Conservation (phyloP, 208 protist genomes). For the Wallacemonas sp. region DNA sequence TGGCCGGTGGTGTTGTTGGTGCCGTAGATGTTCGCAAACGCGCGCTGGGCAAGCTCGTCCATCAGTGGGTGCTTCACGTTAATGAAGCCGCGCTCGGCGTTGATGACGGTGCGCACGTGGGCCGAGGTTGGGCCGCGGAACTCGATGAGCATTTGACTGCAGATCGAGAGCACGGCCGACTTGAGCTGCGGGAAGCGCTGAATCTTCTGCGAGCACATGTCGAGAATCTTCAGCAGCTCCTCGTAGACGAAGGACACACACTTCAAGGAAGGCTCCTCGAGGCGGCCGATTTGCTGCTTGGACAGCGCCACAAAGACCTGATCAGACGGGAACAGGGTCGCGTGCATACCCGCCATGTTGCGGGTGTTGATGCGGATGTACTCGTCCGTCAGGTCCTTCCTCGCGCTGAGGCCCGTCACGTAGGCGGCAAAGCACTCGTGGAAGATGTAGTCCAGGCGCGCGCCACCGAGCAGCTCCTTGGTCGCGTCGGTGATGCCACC, state of each 20-base stretch:
- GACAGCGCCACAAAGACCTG: conserved; percentile 96
- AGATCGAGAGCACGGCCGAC: conserved; percentile 82
- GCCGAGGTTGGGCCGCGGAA: conserved; percentile 74
- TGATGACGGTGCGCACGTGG: conserved; percentile 95
- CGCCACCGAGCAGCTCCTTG: conserved; percentile 95
- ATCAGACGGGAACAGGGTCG: conserved; percentile 97
- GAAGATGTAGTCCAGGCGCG: conserved; percentile 97
- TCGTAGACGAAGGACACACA: conserved; percentile 97
- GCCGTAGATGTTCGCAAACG: conserved; percentile 83
- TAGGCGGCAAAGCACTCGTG: conserved; percentile 93
- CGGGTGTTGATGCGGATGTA: conserved; percentile 96
- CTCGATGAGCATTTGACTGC: conserved; percentile 80
- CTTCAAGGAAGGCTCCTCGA: conserved; percentile 95
- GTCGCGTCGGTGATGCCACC: conserved; percentile 89
- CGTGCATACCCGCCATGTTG: conserved; percentile 96
- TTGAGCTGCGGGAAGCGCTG: conserved; percentile 93
- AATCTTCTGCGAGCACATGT: conserved; percentile 71
- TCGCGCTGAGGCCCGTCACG: conserved; percentile 86
- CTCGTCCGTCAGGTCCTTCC: conserved; percentile 92
- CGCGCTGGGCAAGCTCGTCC: conserved; percentile 76
- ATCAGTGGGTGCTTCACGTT: conserved; percentile 95
- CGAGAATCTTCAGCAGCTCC: conserved; percentile 94
- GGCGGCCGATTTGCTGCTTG: conserved; percentile 93
- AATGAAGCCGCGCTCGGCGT: conserved; percentile 96
- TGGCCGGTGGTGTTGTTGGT: conserved; percentile 10